Evolutionary conservation across 2,329 filamentous ascomycete genomes (phyloP), one percentile per base, ranked within the genome.

Genomic region (Neurospora crassa): DNA sequence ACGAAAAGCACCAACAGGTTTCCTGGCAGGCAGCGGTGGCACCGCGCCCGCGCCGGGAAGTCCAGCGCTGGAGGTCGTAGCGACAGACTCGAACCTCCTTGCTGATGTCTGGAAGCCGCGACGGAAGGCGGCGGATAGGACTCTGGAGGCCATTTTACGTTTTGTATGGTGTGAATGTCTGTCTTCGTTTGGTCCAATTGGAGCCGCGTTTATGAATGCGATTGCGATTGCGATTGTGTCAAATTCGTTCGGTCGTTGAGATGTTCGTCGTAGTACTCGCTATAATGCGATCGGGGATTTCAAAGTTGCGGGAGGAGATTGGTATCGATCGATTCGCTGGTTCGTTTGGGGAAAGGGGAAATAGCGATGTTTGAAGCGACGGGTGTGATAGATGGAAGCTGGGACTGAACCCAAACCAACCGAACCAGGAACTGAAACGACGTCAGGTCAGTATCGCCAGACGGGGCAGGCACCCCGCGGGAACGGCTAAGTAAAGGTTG

Each of bases 1-100:
- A 68, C 87, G 86, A 79, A 89, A 88, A 72, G 87, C 87, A 75
- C 87, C 87, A 72, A 89, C 82, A 67, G 87, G 87, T 80, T 85
- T 87, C 77, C 85, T 83, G 70, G 84, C 83, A n/a, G 86, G 86
- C 72, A 89, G 81, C 43, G 82, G 79, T 53, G 82, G 78, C 68
- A 82, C 74, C 12, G 18, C 53, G 7, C 53, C 53, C 14, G 53
- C 53, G 8, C 53, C 29, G 24, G 53, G 53, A 4, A 63, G 16
- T 37, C 53, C 53, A 63, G 53, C 29, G 29, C 24, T 37, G 24
- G 53, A 29, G 7, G 47, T 63, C 3, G 53, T 37, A 20, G 68
- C 71, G 16, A 71, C 82, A 73, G 80, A 84, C 77, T 82, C 81
- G 77, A 82, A 83, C 73, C 79, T 77, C 70, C 79, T 79, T 24